Conservation (phyloP, 139 green algal species). For the Edaphochlamys debaryana region DNA sequence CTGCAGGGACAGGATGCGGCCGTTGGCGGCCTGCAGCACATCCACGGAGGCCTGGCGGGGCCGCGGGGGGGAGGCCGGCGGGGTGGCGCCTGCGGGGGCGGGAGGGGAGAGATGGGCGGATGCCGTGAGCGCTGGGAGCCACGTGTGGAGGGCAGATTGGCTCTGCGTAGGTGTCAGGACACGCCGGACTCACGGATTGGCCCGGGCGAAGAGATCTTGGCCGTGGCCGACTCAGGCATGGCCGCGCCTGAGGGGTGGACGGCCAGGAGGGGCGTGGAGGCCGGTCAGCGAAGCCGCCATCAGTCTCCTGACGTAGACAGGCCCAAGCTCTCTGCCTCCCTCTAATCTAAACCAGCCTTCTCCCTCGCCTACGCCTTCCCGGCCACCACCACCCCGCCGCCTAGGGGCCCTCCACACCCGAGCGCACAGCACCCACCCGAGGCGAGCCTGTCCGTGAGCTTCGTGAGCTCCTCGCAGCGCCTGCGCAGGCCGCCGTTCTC, state of each 20-base stretch:
- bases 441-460: conserved; percentile 54
- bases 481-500: conserved; percentile 67
- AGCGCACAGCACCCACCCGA: conserved; percentile 56
- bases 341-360: too few species aligned
- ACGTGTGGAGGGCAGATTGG: too few species aligned
- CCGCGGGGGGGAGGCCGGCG: conserved; percentile 9
- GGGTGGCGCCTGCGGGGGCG: background rate
- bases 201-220: conserved; percentile 21
- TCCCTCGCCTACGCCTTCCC: too few species aligned
- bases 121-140: too few species aligned
- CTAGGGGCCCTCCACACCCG: too few species aligned
- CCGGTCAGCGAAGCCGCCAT: too few species aligned
- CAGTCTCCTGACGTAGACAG: too few species aligned
- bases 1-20: conserved; percentile 60
- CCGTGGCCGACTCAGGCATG: conserved; percentile 26
- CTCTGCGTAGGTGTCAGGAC: too few species aligned
- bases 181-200: conserved; percentile 24
- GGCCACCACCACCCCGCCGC: background rate
- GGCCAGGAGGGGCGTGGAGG: too few species aligned
- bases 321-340: too few species aligned
- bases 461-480: conserved; percentile 61
- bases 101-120: too few species aligned
- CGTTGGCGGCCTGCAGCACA: conserved; percentile 45
- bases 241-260: conserved; percentile 21
- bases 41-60: conserved; percentile 36